Evolutionary conservation across 495 filamentous ascomycete genomes (phyloP).

Genomic region (Achaetomiella virescens): DNA sequence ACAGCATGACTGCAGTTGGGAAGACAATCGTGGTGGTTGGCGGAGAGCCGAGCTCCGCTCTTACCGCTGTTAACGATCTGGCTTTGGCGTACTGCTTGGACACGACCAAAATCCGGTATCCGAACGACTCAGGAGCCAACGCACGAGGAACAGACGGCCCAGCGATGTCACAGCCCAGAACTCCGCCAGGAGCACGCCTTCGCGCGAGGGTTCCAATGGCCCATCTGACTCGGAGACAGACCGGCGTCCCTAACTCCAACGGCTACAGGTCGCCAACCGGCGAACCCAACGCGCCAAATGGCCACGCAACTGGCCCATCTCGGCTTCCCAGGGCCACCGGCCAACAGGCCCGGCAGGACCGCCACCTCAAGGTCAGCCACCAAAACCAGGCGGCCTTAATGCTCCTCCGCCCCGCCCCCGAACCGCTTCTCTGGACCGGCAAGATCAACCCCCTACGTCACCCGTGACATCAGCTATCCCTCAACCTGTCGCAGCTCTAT

Average conservation of each 20-base stretch:
- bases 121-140: constrained; percentile 63
- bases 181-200: constrained; percentile 37
- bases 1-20: constrained; percentile 93
- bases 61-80: constrained; percentile 72
- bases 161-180: constrained; percentile 31
- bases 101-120: constrained; percentile 93
- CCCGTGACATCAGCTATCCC: constrained; percentile 51
- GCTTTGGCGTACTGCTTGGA: constrained; percentile 87
- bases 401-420: constrained; percentile 26
- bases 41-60: constrained; percentile 86
- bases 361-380: constrained; percentile 80
- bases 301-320: no score
- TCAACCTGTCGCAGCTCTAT: constrained; percentile 37
- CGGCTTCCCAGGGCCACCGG: constrained; percentile 65
- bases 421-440: constrained; percentile 39
- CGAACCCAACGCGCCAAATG: constrained; percentile 28
- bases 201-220: constrained; percentile 58
- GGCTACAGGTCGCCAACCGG: constrained; percentile 28
- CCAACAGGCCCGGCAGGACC: constrained; percentile 72
- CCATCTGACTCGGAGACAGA: constrained; percentile 49
- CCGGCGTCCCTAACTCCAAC: constrained; percentile 39
- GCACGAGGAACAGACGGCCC: constrained; percentile 35
- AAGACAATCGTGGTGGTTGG: constrained; percentile 89
- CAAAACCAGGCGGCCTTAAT: constrained; percentile 49
- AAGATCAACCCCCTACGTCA: constrained; percentile 26